These are phyloP conservation scores for Diaporthe caulivora DNA, from an alignment of 2,329 filamentous ascomycete species.

Conservation along the genomic window DNA sequence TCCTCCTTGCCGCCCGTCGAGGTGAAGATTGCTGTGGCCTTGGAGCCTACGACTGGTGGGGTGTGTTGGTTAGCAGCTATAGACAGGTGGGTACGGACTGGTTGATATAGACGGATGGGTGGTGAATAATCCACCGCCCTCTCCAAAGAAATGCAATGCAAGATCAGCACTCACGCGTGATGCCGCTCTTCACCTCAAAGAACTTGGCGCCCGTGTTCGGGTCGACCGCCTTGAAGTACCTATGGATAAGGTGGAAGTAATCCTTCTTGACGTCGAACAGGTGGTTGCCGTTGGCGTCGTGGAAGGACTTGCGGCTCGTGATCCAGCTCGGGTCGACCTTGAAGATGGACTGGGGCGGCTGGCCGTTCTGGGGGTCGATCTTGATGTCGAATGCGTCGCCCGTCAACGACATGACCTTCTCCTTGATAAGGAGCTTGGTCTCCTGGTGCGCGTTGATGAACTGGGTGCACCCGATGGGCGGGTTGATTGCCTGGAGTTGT, in stretches of 20 bases:
- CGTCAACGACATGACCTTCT: slow-evolving; percentile 71
- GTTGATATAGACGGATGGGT: too few species aligned
- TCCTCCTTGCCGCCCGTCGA: slow-evolving; percentile 67
- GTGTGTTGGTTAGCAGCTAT: not conserved
- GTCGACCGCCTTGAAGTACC: slow-evolving; percentile 64
- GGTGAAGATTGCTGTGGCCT: slow-evolving; percentile 61
- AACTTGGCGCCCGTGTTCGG: slow-evolving; percentile 57
- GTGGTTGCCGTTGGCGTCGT: slow-evolving; percentile 64
- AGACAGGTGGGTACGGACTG: too few species aligned
- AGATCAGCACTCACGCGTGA: slow-evolving; percentile 58
- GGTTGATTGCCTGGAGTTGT: slow-evolving; percentile 37
- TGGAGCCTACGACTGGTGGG: slow-evolving; percentile 62
- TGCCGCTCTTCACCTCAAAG: slow-evolving; percentile 67
- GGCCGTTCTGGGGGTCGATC: slow-evolving; percentile 59
- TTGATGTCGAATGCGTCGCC: slow-evolving; percentile 76
- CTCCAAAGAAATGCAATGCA: not conserved
- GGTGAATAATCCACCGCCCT: not conserved
- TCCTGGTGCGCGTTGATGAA: slow-evolving; percentile 45
- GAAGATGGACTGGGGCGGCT: slow-evolving; percentile 57
- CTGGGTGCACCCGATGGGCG: slow-evolving; percentile 47
- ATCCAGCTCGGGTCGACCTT: slow-evolving; percentile 59
- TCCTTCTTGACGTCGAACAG: slow-evolving; percentile 71
- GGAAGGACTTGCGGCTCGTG: slow-evolving; percentile 67
- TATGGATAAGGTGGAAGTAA: slow-evolving; percentile 58
- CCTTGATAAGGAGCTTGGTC: slow-evolving; percentile 68